A percentile compares a stretch with the other conserved stretches of the same genome.
These are phyloP conservation scores for Exserohilum rostratum DNA, from an alignment of 2,329 filamentous ascomycete genomes.

Conservation along the genomic window DNA sequence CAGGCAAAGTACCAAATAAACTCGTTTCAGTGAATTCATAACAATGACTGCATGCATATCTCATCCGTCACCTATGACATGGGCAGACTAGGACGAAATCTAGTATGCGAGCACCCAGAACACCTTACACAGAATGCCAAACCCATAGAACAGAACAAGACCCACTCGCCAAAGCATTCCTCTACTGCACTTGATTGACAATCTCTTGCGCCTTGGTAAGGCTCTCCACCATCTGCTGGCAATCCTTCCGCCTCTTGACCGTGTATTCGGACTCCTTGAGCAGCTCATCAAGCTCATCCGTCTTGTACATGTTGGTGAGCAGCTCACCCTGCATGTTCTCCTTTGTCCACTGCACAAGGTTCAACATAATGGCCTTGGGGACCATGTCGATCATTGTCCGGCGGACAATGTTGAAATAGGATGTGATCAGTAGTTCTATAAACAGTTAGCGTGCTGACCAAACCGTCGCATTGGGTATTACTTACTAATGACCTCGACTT, in stretches of 20 bases:
- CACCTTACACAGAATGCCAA: conserved; percentile 30
- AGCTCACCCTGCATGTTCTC: conserved; percentile 98
- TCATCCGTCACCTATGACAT: conserved; percentile 16
- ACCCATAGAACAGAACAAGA: conserved; percentile 17
- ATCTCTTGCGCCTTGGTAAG: conserved; percentile 90
- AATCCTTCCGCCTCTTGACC: conserved; percentile 91
- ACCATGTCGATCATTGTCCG: conserved; percentile 99
- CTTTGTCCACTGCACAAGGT: conserved; percentile 92
- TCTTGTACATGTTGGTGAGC: conserved; percentile 96
- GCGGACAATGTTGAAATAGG: conserved; percentile 98
- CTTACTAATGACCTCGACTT: conserved; percentile 98
- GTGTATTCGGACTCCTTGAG: conserved; percentile 99
- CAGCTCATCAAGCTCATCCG: conserved; percentile 86
- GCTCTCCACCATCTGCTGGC: conserved; percentile 98
- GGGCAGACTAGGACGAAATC: conserved; percentile 22
- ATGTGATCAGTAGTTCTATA: conserved; percentile 88
- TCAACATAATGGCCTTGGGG: conserved; percentile 98
- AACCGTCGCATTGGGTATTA: conserved; percentile 27
- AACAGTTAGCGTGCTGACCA: conserved; percentile 22
- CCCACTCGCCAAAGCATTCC: conserved; percentile 1
- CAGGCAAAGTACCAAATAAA: background rate
- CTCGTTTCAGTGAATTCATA: background rate
- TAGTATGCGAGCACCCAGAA: conserved; percentile 22
- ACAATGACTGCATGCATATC: conserved; percentile 2
- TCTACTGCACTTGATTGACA: conserved; percentile 72